phyloP scores from a whole-genome alignment of 2,329 filamentous ascomycete species.

The Exophiala sideris region DNA sequence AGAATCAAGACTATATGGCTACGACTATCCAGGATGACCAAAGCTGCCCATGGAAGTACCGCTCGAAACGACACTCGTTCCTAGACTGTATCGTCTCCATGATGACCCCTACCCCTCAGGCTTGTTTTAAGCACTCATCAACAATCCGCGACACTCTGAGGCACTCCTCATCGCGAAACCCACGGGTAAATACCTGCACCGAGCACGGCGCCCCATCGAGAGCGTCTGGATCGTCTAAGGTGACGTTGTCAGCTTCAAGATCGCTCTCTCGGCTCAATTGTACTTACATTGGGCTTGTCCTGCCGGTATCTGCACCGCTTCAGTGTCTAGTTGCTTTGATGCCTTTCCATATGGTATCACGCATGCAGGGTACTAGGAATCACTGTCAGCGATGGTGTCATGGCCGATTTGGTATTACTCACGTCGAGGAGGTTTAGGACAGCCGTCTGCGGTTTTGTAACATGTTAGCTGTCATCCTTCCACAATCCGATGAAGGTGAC shows the following conservation, averaged over 20 bases:
- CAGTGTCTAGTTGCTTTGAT: constrained; percentile 17
- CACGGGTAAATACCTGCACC: constrained; percentile 31
- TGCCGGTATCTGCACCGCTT: constrained; percentile 10
- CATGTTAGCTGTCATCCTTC: no score
- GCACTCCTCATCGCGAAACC: constrained; percentile 33
- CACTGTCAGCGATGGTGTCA: not conserved
- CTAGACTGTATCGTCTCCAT: no score
- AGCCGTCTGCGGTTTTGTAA: constrained; percentile 34
- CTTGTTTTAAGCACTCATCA: constrained; percentile 28
- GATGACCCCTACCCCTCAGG: not conserved
- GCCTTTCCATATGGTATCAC: constrained; percentile 22
- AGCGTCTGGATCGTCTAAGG: constrained; percentile 26
- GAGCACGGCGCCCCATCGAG: constrained; percentile 32
- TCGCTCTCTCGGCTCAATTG: not conserved
- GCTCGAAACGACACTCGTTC: not conserved
- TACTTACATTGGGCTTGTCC: constrained; percentile 28
- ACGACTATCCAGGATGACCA: not conserved
- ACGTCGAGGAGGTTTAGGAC: constrained; percentile 54
- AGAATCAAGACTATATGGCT: not conserved
- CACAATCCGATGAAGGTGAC: no score
- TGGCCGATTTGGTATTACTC: constrained; percentile 26
- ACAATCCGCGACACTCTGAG: constrained; percentile 30
- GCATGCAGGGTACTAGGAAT: constrained; percentile 21
- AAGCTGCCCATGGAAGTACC: no score
- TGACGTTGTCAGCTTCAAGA: not conserved